A percentile compares a stretch with the other conserved stretches of the same genome.
These are phyloP conservation scores for Xerophyta viscosa DNA, from an alignment of 106 monocot species.

Conservation along the genomic window DNA sequence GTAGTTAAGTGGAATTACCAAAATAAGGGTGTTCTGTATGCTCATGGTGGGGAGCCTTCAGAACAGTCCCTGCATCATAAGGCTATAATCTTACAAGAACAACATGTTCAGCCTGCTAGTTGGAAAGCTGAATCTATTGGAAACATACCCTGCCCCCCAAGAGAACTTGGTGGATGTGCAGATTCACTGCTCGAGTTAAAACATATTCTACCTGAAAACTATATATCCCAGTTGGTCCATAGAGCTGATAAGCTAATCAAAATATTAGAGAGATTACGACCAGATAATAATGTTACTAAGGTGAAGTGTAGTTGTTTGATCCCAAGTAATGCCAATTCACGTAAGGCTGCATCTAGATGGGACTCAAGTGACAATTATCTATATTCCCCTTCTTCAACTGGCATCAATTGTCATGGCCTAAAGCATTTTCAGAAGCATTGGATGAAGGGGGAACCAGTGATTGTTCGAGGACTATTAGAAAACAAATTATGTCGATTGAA, in stretches of 20 bases:
- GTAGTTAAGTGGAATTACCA: too few species aligned
- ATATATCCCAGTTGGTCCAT: too few species aligned
- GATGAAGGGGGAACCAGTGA: slow-evolving; percentile 53
- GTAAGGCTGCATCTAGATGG: slow-evolving; percentile 38
- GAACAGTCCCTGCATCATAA: background rate
- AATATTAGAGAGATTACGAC: slow-evolving; percentile 13
- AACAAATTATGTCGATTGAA: slow-evolving; percentile 45
- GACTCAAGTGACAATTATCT: slow-evolving; percentile 41
- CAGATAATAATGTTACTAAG: background rate
- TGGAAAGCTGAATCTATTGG: slow-evolving; percentile 20
- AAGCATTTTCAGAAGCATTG: slow-evolving; percentile 62
- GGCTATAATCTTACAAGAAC: too few species aligned
- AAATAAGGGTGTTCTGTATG: too few species aligned
- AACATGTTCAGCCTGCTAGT: background rate
- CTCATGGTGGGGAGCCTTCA: background rate
- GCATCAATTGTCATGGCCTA: slow-evolving; percentile 23
- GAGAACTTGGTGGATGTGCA: slow-evolving; percentile 24
- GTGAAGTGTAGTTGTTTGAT: slow-evolving; percentile 11
- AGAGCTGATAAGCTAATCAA: slow-evolving; percentile 7
- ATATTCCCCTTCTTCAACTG: slow-evolving; percentile 43
- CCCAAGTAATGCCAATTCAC: background rate
- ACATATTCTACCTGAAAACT: slow-evolving; percentile 17
- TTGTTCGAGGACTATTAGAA: slow-evolving; percentile 56
- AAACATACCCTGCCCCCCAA: slow-evolving; percentile 27
- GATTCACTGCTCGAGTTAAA: slow-evolving; percentile 23